Base-by-base conservation (phyloP, 2,329 filamentous ascomycete genomes). In the Ilyonectria robusta region DNA sequence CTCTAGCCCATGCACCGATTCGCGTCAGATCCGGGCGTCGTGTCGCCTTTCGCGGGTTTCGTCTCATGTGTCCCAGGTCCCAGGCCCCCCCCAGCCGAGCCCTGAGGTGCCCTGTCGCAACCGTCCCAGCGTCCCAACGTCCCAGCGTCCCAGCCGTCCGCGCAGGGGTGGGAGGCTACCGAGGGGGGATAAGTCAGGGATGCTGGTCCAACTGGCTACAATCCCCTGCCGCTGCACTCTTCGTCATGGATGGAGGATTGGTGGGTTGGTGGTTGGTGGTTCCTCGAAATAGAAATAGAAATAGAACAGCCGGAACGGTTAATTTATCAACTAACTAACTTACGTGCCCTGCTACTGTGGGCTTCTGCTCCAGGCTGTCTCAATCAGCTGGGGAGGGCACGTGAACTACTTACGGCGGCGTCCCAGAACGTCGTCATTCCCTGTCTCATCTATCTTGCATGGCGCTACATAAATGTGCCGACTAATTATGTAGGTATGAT, bases 61-160 rank as follows among this genome's bases (percentile, higher is more conserved):
- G 70, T 75, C 72, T 75, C 71, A 70, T 70, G 70, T 75, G 57
- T 68, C 66, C 58, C 51, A 58, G 51, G 63, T 59, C 56, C 62
- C 62, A 51, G 51, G 44, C 50, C 61, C 61, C 21, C 21, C 47
- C 44, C 55, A 57, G 29, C 15, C n/a, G 19, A 48, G 23, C 23
- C 46, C 21, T 51, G 26, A 26, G 26, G 26, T 26, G 31, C 21
- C 35, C 57, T 42, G 33, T 33, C 31, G 21, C 40, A 23, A 26
- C 26, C 9, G 26, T 13, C 50, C 50, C 31, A 19, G 15, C 50
- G n/a, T 26, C 26, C 26, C 26, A 26, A 26, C 9, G 26, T 13
- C 50, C 50, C 31, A 19, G 15, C 31, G 29, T 23, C 50, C 40
- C 40, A 40, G 46, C 57, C 31, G 29, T 23, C 50, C 40, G 48